Percentiles rank a stretch among this genome's conserved stretches.
Evolutionary conservation across 352 stramenopile species (phyloP).

Genomic region (Ophiocytium majus): DNA sequence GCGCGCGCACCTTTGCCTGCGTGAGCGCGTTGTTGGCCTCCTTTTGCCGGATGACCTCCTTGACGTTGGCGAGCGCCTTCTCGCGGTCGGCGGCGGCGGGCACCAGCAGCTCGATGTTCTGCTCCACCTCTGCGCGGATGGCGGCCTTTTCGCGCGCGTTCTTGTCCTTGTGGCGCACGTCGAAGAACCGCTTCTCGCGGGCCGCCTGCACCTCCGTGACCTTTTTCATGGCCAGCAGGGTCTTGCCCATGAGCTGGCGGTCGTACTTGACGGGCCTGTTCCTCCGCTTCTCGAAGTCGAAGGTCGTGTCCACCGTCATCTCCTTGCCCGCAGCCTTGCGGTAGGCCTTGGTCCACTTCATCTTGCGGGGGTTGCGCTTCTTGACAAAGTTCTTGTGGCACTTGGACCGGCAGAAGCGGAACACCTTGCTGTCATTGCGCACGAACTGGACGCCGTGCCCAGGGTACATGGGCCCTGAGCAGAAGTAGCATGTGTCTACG

Average conservation of each 20-base stretch:
- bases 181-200: slow-evolving; percentile 93
- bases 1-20: neutral
- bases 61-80: slow-evolving; percentile 57
- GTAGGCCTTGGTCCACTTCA: slow-evolving; percentile 99
- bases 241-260: slow-evolving; percentile 96
- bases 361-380: slow-evolving; percentile 99
- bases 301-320: slow-evolving; percentile 98
- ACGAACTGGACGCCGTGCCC: slow-evolving; percentile 98
- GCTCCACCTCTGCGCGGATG: slow-evolving; percentile 75
- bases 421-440: slow-evolving; percentile 98
- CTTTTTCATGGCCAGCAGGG: slow-evolving; percentile 95
- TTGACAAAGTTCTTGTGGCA: slow-evolving; percentile 99
- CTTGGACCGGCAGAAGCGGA: slow-evolving; percentile 99
- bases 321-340: slow-evolving; percentile 96
- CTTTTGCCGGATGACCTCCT: slow-evolving; percentile 27
- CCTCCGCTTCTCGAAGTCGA: slow-evolving; percentile 99
- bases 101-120: slow-evolving; percentile 74
- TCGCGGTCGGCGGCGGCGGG: slow-evolving; percentile 69
- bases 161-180: slow-evolving; percentile 79
- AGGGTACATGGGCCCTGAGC: slow-evolving; percentile 97
- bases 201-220: slow-evolving; percentile 94
- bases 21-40: neutral
- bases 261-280: slow-evolving; percentile 99
- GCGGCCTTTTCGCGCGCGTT: slow-evolving; percentile 72
- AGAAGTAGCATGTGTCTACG: slow-evolving; percentile 99